Evolutionary conservation across 2,329 filamentous ascomycete species (phyloP), one percentile per base, ranked within the genome.

Genomic region (Aureobasidium sp.): DNA sequence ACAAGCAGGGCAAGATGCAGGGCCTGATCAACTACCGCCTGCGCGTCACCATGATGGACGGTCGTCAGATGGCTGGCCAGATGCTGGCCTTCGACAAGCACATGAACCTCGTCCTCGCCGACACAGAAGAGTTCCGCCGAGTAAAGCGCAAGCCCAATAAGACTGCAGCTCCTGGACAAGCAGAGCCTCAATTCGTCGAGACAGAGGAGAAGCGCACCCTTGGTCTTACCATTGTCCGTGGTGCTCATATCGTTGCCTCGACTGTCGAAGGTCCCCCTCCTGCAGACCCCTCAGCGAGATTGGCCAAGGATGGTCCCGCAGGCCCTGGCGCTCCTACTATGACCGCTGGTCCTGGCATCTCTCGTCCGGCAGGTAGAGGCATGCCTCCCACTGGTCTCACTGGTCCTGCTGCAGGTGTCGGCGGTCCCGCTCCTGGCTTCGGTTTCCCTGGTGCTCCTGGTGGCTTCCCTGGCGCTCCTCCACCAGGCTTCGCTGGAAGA

Each of bases 11-110:
- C 79, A 97, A 99, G 84, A 97, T 99, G 94, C 80, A 84, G 84
- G 85, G 86, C 74, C 79, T 86, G 94, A 96, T 99, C 84, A 97
- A 99, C 82, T 97, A 96, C 83, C 91, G 93, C 78, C 97, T 99
- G 92, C 88, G 93, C 74, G 88, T 97, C 67, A 97, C 92, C 62
- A 84, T 99, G 75, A 91, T 90, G 73, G 94, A 99, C 79, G 91
- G 91, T 67, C 87, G 94, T 72, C 91, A 97, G 77, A 95, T 99
- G 87, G 92, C 91, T 44, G 94, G 92, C 65, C 91, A 97, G 77
- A 96, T 99, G 90, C 85, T 99, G 69, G 94, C 94, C 61, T 99
- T 97, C 72, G 94, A 99, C 78, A 97, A 97, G 91, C 94, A 99
- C 78, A 99, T 99, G 94, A 99, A 99, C 77, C 85, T 99, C 67